Evolutionary conservation across 805 yeast species (phyloP).

Genomic region (Danielozyma ontarioensis): DNA sequence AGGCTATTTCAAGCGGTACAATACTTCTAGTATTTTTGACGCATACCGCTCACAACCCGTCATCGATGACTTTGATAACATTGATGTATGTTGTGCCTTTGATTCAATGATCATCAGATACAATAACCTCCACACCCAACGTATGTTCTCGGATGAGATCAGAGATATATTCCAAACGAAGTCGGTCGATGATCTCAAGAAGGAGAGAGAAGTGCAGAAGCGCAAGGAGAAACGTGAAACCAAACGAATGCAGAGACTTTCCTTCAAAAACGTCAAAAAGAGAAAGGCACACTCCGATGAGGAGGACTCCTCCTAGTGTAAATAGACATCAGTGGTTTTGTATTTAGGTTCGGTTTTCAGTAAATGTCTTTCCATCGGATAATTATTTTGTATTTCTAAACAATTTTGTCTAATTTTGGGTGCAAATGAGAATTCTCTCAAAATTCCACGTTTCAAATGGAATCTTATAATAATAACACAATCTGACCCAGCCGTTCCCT

Average conservation of each 20-base stretch:
- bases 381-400: neutral
- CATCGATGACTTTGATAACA: constrained; percentile 18
- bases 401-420: neutral
- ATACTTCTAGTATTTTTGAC: constrained; percentile 22
- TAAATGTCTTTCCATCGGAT: constrained; percentile 1
- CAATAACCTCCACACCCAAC: constrained; percentile 23
- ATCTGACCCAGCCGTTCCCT: too few species aligned
- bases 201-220: constrained; percentile 19
- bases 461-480: too few species aligned
- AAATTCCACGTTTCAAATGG: too few species aligned
- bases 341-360: too few species aligned
- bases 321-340: too few species aligned
- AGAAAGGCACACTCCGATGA: constrained; percentile 12
- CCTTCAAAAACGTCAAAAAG: constrained; percentile 13
- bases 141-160: constrained; percentile 17
- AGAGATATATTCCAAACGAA: constrained; percentile 20
- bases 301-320: constrained; percentile 1
- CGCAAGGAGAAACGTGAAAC: constrained; percentile 30
- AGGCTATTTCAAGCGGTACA: constrained; percentile 21
- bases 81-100: constrained; percentile 35
- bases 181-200: constrained; percentile 8
- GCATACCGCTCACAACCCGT: constrained; percentile 3
- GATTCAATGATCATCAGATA: constrained; percentile 33
- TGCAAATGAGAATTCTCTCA: neutral
- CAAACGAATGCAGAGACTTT: constrained; percentile 26